Base-by-base conservation (phyloP, 1,284 basidiomycete genomes). In the Ustilago shanxiensis region DNA sequence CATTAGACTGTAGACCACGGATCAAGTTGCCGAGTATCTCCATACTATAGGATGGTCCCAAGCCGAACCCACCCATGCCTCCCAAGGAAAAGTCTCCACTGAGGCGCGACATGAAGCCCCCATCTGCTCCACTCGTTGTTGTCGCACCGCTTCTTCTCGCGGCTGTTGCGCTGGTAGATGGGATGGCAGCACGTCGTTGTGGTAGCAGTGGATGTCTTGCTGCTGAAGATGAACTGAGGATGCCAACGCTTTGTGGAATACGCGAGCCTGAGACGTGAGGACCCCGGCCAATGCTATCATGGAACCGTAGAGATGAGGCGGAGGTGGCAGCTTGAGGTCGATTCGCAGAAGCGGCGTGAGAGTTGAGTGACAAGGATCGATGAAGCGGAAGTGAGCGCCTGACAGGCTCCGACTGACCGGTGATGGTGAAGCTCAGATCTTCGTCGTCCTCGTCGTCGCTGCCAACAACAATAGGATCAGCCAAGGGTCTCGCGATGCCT, bases 371-470 rank as follows among this genome's bases (percentile, higher is more conserved):
- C 10, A 57, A 10, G 1, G 57, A 67, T 14, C 64, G 51, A 31
- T 52, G 60, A 26, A 67, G 60, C 10, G 61, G 51, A 28, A 37
- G 11, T 8, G 59, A 26, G 18, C 22, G 24, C 22, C 71, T 52
- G 31, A 64, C 26, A n/a, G 66, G 66, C 44, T 51, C 28, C 5
- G 66, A 66, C 16, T 56, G 51, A 1, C 66, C 72, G 16, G 64
- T 66, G 52, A 69, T 66, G 41, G 66, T 74, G 56, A 74, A 69
- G 53, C 68, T 67, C 29, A 52, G 45, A 50, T 72, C 65, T n/a
- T 68, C 73, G 16, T 68, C 73, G 39, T 61, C 69, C 37, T 75
- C 73, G 50, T 76, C 72, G 28, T 75, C 72, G 60, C 72, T 75
- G 24, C 49, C 64, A 16, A 75, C 62, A 9, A 70, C 50, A 49